A percentile compares a stretch with the other conserved stretches of the same genome.
phyloP scores from a whole-genome alignment of 169 alveolate genomes.

The Theileria equi region DNA sequence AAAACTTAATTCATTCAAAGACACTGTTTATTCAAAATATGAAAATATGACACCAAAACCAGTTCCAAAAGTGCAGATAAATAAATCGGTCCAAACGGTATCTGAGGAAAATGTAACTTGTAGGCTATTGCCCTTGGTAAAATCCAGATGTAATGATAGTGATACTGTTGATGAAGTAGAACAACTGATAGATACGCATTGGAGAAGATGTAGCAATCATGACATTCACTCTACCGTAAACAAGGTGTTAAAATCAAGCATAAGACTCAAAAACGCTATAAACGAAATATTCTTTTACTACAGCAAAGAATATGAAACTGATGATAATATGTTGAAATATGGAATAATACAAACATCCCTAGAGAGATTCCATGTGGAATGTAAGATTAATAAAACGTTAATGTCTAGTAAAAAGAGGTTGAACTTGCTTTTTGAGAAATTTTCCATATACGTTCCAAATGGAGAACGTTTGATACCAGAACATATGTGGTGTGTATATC shows the following conservation, averaged over 20 bases:
- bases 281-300: conserved; percentile 68
- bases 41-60: neutral
- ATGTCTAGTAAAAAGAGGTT: conserved; percentile 49
- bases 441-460: conserved; percentile 52
- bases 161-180: conserved; percentile 22
- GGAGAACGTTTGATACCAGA: conserved; percentile 60
- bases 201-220: conserved; percentile 71
- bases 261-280: conserved; percentile 67
- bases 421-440: conserved; percentile 67
- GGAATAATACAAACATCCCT: conserved; percentile 65
- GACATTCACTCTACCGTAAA: conserved; percentile 66
- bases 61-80: conserved; percentile 18
- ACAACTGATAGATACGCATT: conserved; percentile 48
- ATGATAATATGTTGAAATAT: conserved; percentile 11
- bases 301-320: conserved; percentile 30
- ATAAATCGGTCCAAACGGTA: conserved; percentile 34
- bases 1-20: conserved; percentile 28
- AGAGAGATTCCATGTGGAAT: conserved; percentile 55
- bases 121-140: conserved; percentile 33
- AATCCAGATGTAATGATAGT: conserved; percentile 27
- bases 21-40: conserved; percentile 5
- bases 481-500: conserved; percentile 69
- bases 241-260: conserved; percentile 67
- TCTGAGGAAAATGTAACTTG: conserved; percentile 14
- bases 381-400: conserved; percentile 51